phyloP scores from a whole-genome alignment of 2,329 filamentous ascomycete genomes.

The Phaeosphaeriaceae sp. region DNA sequence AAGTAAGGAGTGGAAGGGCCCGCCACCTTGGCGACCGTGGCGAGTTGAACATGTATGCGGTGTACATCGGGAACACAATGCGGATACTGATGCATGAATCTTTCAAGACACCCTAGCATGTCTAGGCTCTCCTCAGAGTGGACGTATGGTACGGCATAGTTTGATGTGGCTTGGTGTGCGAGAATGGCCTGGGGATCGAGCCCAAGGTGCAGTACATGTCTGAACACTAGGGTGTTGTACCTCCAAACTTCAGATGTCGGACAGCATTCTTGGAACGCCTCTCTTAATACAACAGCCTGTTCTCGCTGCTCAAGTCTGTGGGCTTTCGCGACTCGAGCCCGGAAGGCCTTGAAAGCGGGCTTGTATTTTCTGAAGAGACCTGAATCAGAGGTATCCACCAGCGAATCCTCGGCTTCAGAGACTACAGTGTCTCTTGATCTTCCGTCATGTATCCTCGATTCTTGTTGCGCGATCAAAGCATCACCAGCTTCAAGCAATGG shows the following conservation, averaged over 20 bases:
- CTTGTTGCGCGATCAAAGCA: neutral
- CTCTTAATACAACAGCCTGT: neutral
- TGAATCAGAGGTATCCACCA: neutral
- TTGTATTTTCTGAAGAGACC: neutral
- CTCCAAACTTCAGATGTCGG: slow-evolving; percentile 12
- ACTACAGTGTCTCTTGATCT: neutral
- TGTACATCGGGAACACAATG: slow-evolving; percentile 8
- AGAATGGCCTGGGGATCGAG: slow-evolving; percentile 18
- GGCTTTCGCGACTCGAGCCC: slow-evolving; percentile 2
- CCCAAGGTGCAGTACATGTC: slow-evolving; percentile 14
- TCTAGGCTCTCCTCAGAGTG: slow-evolving; percentile 16
- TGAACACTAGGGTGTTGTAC: slow-evolving; percentile 19
- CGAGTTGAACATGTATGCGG: slow-evolving; percentile 18
- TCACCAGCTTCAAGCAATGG: slow-evolving; percentile 5
- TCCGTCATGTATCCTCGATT: neutral
- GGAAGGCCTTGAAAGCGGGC: neutral
- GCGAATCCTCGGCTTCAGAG: neutral
- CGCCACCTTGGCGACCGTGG: slow-evolving; percentile 6
- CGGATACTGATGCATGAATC: slow-evolving; percentile 6
- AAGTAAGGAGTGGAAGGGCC: slow-evolving; percentile 8
- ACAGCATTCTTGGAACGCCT: slow-evolving; percentile 13
- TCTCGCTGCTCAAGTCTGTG: neutral
- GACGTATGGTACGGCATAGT: slow-evolving; percentile 14
- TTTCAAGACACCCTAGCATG: slow-evolving; percentile 21
- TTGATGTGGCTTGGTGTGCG: slow-evolving; percentile 2